A percentile compares a stretch with the other conserved stretches of the same genome.
phyloP scores from a whole-genome alignment of 2,329 filamentous ascomycete species.

The Botrytis byssoidea region DNA sequence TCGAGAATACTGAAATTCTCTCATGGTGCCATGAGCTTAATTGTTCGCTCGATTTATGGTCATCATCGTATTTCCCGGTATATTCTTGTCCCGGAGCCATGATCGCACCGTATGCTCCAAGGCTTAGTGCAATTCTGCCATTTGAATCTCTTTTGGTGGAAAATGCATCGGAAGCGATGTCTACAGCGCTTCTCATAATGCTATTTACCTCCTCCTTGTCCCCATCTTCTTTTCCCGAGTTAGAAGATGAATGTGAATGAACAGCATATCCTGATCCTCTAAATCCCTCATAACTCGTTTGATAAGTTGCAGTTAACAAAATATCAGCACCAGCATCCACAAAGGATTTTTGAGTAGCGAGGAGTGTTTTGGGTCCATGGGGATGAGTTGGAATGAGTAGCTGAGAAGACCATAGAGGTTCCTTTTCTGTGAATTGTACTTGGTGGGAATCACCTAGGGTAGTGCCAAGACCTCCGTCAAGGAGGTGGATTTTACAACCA shows the following conservation, averaged over 20 bases:
- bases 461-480: conserved; percentile 68
- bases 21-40: conserved; percentile 58
- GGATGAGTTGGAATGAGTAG: conserved; percentile 54
- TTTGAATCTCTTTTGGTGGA: conserved; percentile 8
- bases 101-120: conserved; percentile 66
- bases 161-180: conserved; percentile 41
- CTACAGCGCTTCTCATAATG: conserved; percentile 44
- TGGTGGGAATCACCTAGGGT: conserved; percentile 59
- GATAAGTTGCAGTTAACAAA: conserved; percentile 67
- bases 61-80: conserved; percentile 56
- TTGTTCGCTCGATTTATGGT: conserved; percentile 45
- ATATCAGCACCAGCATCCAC: conserved; percentile 58
- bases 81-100: conserved; percentile 68
- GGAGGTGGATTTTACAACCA: conserved; percentile 42
- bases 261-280: conserved; percentile 21
- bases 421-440: conserved; percentile 50
- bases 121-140: conserved; percentile 52
- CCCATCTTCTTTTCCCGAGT: neutral
- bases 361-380: conserved; percentile 10
- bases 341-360: conserved; percentile 25
- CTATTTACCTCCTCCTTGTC: conserved; percentile 43
- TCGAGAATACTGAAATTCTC: conserved; percentile 51
- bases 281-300: conserved; percentile 59
- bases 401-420: conserved; percentile 67
- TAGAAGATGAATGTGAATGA: neutral